Evolutionary conservation across 1,139 yeast genomes (phyloP), one percentile per base, ranked within the genome.

Genomic region (Kodamaea plutei): DNA sequence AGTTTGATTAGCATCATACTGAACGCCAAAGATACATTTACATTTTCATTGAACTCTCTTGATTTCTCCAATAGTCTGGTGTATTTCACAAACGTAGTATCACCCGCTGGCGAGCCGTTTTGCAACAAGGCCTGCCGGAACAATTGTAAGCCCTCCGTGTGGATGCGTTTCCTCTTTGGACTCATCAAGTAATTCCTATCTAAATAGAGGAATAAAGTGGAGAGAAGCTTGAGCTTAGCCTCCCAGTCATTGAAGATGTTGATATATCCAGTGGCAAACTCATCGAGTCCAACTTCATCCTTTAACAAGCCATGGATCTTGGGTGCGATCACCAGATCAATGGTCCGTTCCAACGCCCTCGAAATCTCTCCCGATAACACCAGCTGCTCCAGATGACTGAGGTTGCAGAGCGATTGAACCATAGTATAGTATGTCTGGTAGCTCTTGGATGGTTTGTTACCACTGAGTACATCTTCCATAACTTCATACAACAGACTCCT

Each of bases 171-270:
- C 24, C 47, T 38, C 33, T 54, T 57, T 6, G 44, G 35, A 4
- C 58, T 54, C 28, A 52, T 43, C 15, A 65, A 46, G 36, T 66
- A 66, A 7, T 52, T 48, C 17, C 61, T 39, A 40, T 66, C 72
- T 31, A 65, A 43, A 36, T 59, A 64, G 6, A 62, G 38, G 34
- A 64, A 65, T 8, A 65, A 32, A 33, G 56, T 60, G 27, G 54
- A 44, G 20, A 66, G 41, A 7, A 47, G 28, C 12, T 39, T 34
- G 10, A 64, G 40, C 26, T 50, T 52, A 2, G 32, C 11, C 22
- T 49, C 56, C 66, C 67, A 66, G 4, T 29, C 35, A 5, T 43
- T 40, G 29, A 46, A 58, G 5, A 45, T 32, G 0, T 28, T 29
- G 7, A 61, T 33, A 32, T 47, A 58, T 5, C 22, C 17, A 4